Percentiles rank a stretch among this genome's conserved stretches.
Conservation (phyloP, 2,329 filamentous ascomycete species). For the Botrytis cinerea region DNA sequence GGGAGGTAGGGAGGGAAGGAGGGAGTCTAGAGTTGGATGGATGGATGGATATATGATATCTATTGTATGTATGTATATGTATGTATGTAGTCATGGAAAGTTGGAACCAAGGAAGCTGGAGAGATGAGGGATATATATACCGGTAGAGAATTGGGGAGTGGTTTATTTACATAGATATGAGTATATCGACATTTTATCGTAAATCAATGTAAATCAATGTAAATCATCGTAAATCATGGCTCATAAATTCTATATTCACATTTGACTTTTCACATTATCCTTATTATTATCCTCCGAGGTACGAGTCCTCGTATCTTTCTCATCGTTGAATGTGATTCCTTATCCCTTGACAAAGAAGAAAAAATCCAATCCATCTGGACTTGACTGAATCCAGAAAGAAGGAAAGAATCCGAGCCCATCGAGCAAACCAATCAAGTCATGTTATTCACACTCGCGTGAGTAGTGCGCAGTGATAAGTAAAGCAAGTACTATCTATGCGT, state of each 20-base stretch:
- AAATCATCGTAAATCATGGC: not conserved
- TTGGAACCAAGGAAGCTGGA: slow-evolving; percentile 10
- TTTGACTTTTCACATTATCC: not conserved
- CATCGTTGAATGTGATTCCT: no score
- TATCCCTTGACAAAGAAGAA: not conserved
- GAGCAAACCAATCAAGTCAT: not conserved
- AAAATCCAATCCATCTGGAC: no score
- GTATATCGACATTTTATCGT: no score
- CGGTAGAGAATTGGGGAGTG: no score
- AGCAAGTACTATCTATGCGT: no score
- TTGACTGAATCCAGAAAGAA: slow-evolving; percentile 1
- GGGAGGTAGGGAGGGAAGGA: not conserved
- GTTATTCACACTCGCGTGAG: not conserved
- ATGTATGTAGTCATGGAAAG: not conserved
- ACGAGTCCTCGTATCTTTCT: not conserved
- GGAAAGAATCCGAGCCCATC: not conserved
- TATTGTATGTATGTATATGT: not conserved
- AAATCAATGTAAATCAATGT: not conserved
- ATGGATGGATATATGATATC: no score
- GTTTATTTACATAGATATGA: no score
- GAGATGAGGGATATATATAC: no score
- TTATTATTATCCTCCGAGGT: not conserved
- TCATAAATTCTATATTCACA: not conserved
- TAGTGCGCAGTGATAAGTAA: not conserved
- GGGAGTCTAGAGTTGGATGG: not conserved